Base-by-base conservation (phyloP, 805 yeast genomes). In the Blastobotrys peoriensis region DNA sequence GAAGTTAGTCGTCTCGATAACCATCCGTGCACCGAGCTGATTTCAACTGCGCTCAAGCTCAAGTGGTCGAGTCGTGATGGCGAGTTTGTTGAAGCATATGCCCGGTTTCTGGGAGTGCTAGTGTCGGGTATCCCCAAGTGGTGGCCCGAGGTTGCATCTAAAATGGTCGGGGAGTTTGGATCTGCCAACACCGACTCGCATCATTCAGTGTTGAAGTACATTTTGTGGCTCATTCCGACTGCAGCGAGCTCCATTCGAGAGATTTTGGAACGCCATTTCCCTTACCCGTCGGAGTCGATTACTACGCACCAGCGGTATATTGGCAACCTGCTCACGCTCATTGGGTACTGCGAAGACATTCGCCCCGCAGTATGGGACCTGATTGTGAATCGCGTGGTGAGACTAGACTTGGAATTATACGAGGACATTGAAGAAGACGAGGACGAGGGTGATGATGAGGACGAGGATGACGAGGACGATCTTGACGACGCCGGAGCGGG, bases 401-500 rank as follows among this genome's bases (percentile, higher is more conserved):
- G 86, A 52, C 70, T 93, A 38, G 98, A 91, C 64, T 96, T 89
- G 3, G 98, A 88, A 62, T 70, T 89, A 46, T 96, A 87, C 57
- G 87, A 86, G 58, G 93, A 84, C 55, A 66, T 86, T 46, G 96
- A 88, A 55, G 95, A 86, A 52, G 66, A 83, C 45, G 95, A 85
- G 59, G 93, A 85, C 52, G 83, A 80, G 37, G 82, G 75, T 21
- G 75, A 76, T 9, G 81, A 75, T 5, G 79, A 73, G 6, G 66
- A 59, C 8, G 77, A 67, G 5, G 71, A 64, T 2, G 65, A 57
- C 1, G 68, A 61, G 8, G 65, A 56, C 2, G 63, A 44, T 2
- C 53, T 46, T 3, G 44, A 43, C 17, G 49, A 57, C 0, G 58
- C 51, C 1, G 64, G 58, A 2, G 62, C 56, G 8, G 60, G 53